Percentiles rank a stretch among this genome's conserved stretches.
Conservation (phyloP, 306 rosid species). For the Astragalus glycyphyllos region DNA sequence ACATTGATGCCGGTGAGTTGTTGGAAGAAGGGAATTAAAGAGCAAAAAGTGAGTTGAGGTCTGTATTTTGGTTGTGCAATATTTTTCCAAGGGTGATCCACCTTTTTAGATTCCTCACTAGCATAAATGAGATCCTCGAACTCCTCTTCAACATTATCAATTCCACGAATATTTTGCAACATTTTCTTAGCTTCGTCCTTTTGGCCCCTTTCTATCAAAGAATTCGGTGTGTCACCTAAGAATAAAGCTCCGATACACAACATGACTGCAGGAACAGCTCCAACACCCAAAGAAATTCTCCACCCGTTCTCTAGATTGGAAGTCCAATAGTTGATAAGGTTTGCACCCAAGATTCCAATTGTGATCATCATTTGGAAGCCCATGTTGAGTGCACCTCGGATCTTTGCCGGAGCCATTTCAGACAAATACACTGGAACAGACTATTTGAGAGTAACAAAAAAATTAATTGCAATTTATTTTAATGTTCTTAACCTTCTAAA, state of each 20-base stretch:
- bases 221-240: constrained; percentile 1
- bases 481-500: not conserved
- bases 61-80: too few relatives aligned
- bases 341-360: not conserved
- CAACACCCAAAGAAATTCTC: constrained; percentile 3
- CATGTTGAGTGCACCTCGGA: too few relatives aligned
- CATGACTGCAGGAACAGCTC: not conserved
- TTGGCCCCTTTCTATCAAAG: constrained; percentile 1
- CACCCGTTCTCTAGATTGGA: not conserved
- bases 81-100: too few relatives aligned
- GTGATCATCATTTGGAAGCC: too few relatives aligned
- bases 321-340: constrained; percentile 1
- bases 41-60: too few relatives aligned
- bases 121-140: too few relatives aligned
- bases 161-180: not conserved
- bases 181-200: not conserved
- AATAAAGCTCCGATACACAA: constrained; percentile 12
- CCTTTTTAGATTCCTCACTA: too few relatives aligned
- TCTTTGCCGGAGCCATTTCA: too few relatives aligned
- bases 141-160: too few relatives aligned
- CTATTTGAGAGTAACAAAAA: not conserved
- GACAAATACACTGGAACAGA: constrained; percentile 34
- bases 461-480: not conserved
- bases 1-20: too few relatives aligned
- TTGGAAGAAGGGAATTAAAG: too few relatives aligned